Percentiles rank a stretch among this genome's conserved stretches.
These are phyloP conservation scores for Cucurbita argyrosperma DNA, from an alignment of 306 rosid species.

Conservation along the genomic window DNA sequence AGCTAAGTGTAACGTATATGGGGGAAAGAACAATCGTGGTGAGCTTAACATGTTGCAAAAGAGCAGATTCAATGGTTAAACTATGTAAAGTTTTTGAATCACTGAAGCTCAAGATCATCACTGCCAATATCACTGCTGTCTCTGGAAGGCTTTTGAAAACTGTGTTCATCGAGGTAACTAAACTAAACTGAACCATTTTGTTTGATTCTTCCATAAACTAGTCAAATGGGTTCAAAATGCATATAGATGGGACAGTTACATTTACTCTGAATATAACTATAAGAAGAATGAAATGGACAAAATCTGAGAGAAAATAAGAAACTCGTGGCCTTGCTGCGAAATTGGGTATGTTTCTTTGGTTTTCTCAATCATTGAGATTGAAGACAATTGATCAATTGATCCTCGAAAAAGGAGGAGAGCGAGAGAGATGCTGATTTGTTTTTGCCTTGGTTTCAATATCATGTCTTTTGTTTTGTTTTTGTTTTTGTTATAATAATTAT, in stretches of 20 bases:
- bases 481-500: background rate
- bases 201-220: background rate
- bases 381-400: background rate
- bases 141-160: conserved; percentile 73
- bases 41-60: conserved; percentile 72
- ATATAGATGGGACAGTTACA: background rate
- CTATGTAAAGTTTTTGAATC: conserved; percentile 83
- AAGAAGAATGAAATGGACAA: background rate
- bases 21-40: conserved; percentile 62
- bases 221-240: background rate
- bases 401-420: background rate
- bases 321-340: background rate
- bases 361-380: background rate
- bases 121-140: conserved; percentile 54
- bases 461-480: background rate
- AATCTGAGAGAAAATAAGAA: background rate
- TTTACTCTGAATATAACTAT: background rate
- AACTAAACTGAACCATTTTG: background rate
- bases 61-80: conserved; percentile 79
- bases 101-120: conserved; percentile 68
- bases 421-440: background rate
- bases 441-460: background rate
- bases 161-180: conserved; percentile 69
- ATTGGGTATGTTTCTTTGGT: background rate
- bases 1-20: conserved; percentile 65